phyloP scores from a whole-genome alignment of 2,329 filamentous ascomycete genomes.

The Pseudogymnoascus sp. region DNA sequence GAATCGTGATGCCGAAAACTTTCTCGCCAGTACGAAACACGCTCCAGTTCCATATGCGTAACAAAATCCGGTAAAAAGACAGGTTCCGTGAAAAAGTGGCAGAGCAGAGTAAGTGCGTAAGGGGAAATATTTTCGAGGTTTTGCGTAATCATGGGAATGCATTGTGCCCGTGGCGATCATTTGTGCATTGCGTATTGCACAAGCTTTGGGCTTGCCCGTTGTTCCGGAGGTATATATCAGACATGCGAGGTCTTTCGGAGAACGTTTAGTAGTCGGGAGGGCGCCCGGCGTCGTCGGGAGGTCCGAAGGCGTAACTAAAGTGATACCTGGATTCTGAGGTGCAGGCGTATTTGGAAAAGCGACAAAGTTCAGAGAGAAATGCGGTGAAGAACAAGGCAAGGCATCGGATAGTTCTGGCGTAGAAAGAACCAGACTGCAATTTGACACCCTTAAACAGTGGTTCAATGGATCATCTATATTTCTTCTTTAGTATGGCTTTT shows the following conservation, averaged over 20 bases:
- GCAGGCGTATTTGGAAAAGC: slow-evolving; percentile 27
- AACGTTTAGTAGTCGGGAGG: slow-evolving; percentile 28
- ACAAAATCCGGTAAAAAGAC: slow-evolving; percentile 37
- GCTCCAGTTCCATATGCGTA: slow-evolving; percentile 34
- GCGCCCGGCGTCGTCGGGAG: slow-evolving; percentile 19
- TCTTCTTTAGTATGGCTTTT: background rate
- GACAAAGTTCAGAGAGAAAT: slow-evolving; percentile 32
- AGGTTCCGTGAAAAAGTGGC: slow-evolving; percentile 43
- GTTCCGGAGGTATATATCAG: slow-evolving; percentile 44
- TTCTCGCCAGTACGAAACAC: slow-evolving; percentile 37
- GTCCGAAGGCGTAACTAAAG: slow-evolving; percentile 15
- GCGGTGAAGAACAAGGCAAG: slow-evolving; percentile 26
- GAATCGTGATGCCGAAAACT: slow-evolving; percentile 39
- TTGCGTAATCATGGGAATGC: slow-evolving; percentile 29
- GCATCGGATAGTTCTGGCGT: slow-evolving; percentile 36
- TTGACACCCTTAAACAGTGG: slow-evolving; percentile 38
- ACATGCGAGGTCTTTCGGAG: slow-evolving; percentile 29
- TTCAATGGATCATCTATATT: slow-evolving; percentile 35
- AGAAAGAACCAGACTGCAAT: slow-evolving; percentile 35
- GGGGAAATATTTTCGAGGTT: slow-evolving; percentile 35
- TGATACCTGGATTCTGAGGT: slow-evolving; percentile 11
- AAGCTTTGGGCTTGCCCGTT: slow-evolving; percentile 40
- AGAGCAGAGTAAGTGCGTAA: slow-evolving; percentile 40
- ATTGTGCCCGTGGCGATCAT: slow-evolving; percentile 33
- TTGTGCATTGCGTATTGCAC: slow-evolving; percentile 33